Conservation (phyloP, 768 basidiomycete species). For the Dacryopinax spathularia region DNA sequence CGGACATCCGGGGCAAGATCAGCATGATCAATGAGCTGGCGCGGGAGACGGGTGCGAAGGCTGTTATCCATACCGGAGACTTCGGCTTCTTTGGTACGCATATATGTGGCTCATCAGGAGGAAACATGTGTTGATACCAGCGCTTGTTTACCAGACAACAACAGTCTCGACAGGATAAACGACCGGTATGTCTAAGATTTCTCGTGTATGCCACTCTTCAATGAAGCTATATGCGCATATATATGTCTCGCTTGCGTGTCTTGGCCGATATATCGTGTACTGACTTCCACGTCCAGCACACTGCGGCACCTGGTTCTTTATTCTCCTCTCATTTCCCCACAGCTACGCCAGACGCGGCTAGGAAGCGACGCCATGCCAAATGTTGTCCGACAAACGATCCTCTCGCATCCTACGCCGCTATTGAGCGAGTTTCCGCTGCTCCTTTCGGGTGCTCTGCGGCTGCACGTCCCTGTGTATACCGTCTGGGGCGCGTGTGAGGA, state of each 20-base stretch:
- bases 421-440: conserved; percentile 91
- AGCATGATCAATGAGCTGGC: conserved; percentile 84
- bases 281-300: conserved; percentile 32
- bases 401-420: conserved; percentile 41
- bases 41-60: conserved; percentile 72
- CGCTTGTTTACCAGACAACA: conserved; percentile 39
- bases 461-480: conserved; percentile 86
- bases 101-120: neutral
- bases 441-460: conserved; percentile 76
- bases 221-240: neutral
- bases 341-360: conserved; percentile 66
- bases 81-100: conserved; percentile 89
- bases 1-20: conserved; percentile 81
- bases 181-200: conserved; percentile 40
- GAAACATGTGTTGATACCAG: neutral
- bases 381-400: conserved; percentile 53
- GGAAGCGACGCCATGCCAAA: conserved; percentile 53
- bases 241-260: neutral
- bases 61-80: conserved; percentile 94
- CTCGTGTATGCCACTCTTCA: neutral
- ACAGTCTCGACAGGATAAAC: conserved; percentile 75
- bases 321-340: conserved; percentile 78
- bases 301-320: conserved; percentile 93
- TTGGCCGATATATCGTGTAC: neutral
- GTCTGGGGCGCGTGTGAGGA: conserved; percentile 98